These are phyloP conservation scores for Peniophora sp. DNA, from an alignment of 1,284 basidiomycete species.

Conservation along the genomic window DNA sequence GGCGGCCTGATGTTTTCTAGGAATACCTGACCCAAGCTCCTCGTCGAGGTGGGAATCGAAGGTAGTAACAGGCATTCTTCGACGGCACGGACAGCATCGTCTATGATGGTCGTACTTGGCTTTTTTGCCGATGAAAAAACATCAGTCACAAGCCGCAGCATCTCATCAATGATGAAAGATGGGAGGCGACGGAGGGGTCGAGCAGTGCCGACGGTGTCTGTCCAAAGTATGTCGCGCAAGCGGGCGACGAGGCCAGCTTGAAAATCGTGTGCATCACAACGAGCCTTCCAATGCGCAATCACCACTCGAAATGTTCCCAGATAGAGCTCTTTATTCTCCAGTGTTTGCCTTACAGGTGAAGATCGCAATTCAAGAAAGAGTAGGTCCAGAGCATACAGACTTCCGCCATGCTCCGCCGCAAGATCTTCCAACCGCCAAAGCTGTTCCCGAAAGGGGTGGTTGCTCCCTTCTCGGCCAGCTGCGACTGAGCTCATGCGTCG, in stretches of 20 bases:
- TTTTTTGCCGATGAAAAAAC: no score
- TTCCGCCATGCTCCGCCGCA: background rate
- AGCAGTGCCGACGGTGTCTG: background rate
- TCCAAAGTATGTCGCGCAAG: slow-evolving; percentile 9
- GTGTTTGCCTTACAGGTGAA: background rate
- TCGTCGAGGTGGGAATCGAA: no score
- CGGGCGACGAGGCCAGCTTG: background rate
- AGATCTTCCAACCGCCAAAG: background rate
- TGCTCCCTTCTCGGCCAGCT: background rate
- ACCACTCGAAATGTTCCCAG: background rate
- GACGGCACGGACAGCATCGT: no score
- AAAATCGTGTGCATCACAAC: background rate
- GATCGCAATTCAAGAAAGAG: background rate
- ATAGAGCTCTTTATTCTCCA: background rate
- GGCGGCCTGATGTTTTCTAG: no score
- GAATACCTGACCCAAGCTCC: no score
- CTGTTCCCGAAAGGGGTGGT: background rate
- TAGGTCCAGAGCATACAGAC: background rate
- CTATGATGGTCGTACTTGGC: no score
- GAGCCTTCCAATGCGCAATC: background rate
- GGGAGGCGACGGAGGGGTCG: background rate
- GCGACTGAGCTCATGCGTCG: background rate
- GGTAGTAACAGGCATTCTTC: no score
- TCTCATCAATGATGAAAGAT: background rate
- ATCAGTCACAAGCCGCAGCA: background rate